phyloP scores from a whole-genome alignment of 371 early-diverging fungal species.

The Actinomucor elegans region DNA sequence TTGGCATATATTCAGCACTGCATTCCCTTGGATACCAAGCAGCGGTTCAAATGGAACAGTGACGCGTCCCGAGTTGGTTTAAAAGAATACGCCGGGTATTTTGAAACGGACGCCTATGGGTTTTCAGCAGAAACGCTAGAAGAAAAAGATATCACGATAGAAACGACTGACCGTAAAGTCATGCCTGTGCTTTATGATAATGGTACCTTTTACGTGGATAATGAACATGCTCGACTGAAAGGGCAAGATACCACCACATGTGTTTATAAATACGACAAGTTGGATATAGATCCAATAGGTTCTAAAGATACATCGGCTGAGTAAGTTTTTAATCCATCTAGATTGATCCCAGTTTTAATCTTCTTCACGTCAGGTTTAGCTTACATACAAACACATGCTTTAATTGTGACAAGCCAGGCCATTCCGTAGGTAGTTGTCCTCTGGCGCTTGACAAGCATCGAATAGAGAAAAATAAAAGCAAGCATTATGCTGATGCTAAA shows the following conservation, averaged over 20 bases:
- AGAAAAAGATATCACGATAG: background rate
- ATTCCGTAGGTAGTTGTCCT: too few relatives aligned
- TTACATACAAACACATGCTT: too few relatives aligned
- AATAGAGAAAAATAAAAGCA: too few relatives aligned
- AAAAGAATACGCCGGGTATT: slow-evolving; percentile 1
- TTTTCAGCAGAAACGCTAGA: background rate
- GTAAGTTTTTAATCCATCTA: too few relatives aligned
- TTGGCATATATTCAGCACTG: slow-evolving; percentile 18
- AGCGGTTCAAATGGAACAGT: slow-evolving; percentile 10
- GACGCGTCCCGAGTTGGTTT: slow-evolving; percentile 1
- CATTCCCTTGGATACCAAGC: slow-evolving; percentile 3
- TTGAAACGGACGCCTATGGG: slow-evolving; percentile 23
- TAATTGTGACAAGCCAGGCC: too few relatives aligned
- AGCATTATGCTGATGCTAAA: too few relatives aligned
- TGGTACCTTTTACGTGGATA: slow-evolving; percentile 28
- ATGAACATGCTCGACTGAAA: background rate
- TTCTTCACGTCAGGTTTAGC: too few relatives aligned
- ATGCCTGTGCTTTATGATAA: slow-evolving; percentile 17
- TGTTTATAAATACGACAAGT: background rate
- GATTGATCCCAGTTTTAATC: too few relatives aligned
- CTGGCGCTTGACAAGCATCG: too few relatives aligned
- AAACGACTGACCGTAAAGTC: background rate
- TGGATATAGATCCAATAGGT: background rate
- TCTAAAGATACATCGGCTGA: too few relatives aligned
- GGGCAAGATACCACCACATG: too few relatives aligned